Conservation (phyloP, 2,329 filamentous ascomycete genomes). For the Apiospora malaysiana region DNA sequence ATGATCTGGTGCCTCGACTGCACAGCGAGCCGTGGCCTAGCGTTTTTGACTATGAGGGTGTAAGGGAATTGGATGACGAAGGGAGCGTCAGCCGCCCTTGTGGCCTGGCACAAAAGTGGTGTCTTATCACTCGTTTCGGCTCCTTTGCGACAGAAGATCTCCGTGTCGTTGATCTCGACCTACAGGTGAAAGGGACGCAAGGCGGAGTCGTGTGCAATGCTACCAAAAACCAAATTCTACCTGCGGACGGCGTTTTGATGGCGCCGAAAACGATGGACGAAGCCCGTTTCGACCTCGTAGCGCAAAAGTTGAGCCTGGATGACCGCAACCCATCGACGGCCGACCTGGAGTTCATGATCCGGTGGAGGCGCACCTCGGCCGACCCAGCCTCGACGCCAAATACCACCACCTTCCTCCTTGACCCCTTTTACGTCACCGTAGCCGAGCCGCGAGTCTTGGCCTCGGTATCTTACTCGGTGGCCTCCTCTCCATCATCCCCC, state of each 20-base stretch:
- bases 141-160: constrained; percentile 81
- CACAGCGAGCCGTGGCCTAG: constrained; percentile 85
- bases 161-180: constrained; percentile 65
- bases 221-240: constrained; percentile 45
- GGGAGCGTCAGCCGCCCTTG: constrained; percentile 39
- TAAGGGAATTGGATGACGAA: constrained; percentile 46
- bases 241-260: constrained; percentile 56
- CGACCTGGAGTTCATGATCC: constrained; percentile 76
- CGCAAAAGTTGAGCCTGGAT: constrained; percentile 80
- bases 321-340: constrained; percentile 78
- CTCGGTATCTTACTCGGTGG: constrained; percentile 52
- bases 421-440: constrained; percentile 79
- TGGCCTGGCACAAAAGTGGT: constrained; percentile 84
- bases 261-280: constrained; percentile 73
- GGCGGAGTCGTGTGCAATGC: constrained; percentile 66
- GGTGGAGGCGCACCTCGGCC: constrained; percentile 68
- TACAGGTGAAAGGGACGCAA: constrained; percentile 64
- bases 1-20: constrained; percentile 81
- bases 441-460: constrained; percentile 86
- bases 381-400: constrained; percentile 48
- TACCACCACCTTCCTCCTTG: constrained; percentile 75
- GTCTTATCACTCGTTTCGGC: constrained; percentile 72
- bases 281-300: constrained; percentile 73
- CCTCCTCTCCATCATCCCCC: constrained; percentile 28
- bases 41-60: constrained; percentile 71